A percentile compares a stretch with the other conserved stretches of the same genome.
phyloP scores from a whole-genome alignment of 805 yeast genomes.

The Debaryomyces castellii region DNA sequence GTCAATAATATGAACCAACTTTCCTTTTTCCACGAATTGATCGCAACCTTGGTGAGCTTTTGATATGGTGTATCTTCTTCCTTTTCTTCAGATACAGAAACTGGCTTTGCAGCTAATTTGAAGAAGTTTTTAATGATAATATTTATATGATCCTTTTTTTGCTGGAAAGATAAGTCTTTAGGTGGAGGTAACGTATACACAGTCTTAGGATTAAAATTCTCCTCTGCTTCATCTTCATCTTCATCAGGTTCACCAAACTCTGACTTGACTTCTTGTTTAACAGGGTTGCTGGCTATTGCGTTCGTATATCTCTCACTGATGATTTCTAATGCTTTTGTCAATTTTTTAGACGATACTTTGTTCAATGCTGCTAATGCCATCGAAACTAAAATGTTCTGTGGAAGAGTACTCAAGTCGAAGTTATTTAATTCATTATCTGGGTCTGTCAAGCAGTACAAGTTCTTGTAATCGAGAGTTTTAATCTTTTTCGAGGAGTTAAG shows the following conservation, averaged over 20 bases:
- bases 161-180: slow-evolving; percentile 45
- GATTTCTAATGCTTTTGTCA: slow-evolving; percentile 68
- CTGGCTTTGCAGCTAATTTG: slow-evolving; percentile 39
- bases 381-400: slow-evolving; percentile 59
- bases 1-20: slow-evolving; percentile 78
- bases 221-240: slow-evolving; percentile 32
- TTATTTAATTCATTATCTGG: slow-evolving; percentile 57
- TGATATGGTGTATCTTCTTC: slow-evolving; percentile 25
- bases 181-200: slow-evolving; percentile 61
- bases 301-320: slow-evolving; percentile 64
- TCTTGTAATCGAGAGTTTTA: slow-evolving; percentile 46
- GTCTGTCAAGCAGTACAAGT: slow-evolving; percentile 67
- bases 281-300: slow-evolving; percentile 14
- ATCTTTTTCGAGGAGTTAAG: slow-evolving; percentile 29
- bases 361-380: slow-evolving; percentile 69
- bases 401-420: slow-evolving; percentile 70
- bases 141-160: slow-evolving; percentile 56
- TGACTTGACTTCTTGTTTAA: slow-evolving; percentile 5
- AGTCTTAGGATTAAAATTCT: slow-evolving; percentile 38
- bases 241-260: slow-evolving; percentile 9
- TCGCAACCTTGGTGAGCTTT: slow-evolving; percentile 59
- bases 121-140: slow-evolving; percentile 61
- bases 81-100: slow-evolving; percentile 10
- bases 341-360: slow-evolving; percentile 48
- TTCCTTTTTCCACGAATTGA: slow-evolving; percentile 53